Conservation (phyloP, 2,329 filamentous ascomycete species). For the Aspergillus sp. region DNA sequence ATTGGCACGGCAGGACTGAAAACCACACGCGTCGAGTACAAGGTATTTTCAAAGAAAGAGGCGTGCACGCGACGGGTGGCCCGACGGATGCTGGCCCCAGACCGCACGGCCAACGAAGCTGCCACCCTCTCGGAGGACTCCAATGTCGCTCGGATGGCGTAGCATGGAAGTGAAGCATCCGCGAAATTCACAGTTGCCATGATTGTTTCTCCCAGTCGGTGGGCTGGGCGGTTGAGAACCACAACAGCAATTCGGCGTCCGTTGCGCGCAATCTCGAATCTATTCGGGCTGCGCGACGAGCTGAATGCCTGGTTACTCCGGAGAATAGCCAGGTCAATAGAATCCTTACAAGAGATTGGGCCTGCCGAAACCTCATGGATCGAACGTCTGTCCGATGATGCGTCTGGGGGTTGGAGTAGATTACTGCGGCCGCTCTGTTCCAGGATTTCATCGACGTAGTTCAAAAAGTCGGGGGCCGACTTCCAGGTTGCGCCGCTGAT, state of each 20-base stretch:
- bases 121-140: constrained; percentile 87
- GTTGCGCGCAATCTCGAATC: constrained; percentile 91
- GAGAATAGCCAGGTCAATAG: constrained; percentile 86
- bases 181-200: constrained; percentile 82
- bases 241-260: constrained; percentile 90
- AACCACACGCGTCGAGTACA: constrained; percentile 75
- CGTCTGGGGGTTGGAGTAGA: constrained; percentile 62
- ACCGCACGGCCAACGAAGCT: constrained; percentile 75
- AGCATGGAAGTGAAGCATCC: constrained; percentile 74
- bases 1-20: constrained; percentile 84
- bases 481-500: constrained; percentile 45
- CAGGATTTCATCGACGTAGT: constrained; percentile 75
- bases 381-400: constrained; percentile 64
- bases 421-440: constrained; percentile 55
- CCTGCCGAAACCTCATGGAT: constrained; percentile 54
- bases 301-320: constrained; percentile 69
- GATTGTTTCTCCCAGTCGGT: constrained; percentile 83
- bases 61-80: constrained; percentile 82
- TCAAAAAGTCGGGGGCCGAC: constrained; percentile 65
- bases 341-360: constrained; percentile 69
- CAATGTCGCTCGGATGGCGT: constrained; percentile 78
- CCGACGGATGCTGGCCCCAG: constrained; percentile 79
- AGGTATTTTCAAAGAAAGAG: constrained; percentile 73
- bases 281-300: constrained; percentile 78
- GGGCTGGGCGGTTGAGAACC: constrained; percentile 82